Conservation (phyloP, 1,284 basidiomycete genomes). For the Cryptococcus maquisensis region DNA sequence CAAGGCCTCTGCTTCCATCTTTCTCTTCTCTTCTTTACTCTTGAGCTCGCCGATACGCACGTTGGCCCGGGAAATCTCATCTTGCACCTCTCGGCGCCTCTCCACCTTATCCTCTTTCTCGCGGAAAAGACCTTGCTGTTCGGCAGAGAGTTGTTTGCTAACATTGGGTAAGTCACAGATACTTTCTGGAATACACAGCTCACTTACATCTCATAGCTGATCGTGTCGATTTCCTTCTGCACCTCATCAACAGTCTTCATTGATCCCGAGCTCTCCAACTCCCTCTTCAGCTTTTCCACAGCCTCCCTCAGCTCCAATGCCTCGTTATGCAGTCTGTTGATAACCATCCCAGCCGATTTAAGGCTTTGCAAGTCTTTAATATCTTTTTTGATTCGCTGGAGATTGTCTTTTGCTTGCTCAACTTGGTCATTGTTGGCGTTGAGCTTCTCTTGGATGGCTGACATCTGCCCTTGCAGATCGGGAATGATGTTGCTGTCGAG, state of each 20-base stretch:
- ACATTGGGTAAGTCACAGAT: not conserved
- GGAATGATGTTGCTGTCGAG: slow-evolving; percentile 64
- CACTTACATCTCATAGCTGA: slow-evolving; percentile 65
- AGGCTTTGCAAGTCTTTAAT: slow-evolving; percentile 61
- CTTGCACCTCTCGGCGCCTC: slow-evolving; percentile 52
- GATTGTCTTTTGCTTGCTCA: slow-evolving; percentile 28
- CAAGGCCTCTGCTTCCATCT: slow-evolving; percentile 60
- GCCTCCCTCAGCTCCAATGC: slow-evolving; percentile 63
- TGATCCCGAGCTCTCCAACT: slow-evolving; percentile 66
- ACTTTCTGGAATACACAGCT: not conserved
- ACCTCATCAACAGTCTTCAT: slow-evolving; percentile 79
- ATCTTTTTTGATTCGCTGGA: slow-evolving; percentile 40
- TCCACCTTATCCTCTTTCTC: slow-evolving; percentile 67
- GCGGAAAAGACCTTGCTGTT: slow-evolving; percentile 57
- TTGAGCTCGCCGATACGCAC: slow-evolving; percentile 61
- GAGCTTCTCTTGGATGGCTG: slow-evolving; percentile 56
- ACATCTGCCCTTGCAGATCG: slow-evolving; percentile 61
- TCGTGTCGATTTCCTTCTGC: slow-evolving; percentile 64
- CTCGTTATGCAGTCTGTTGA: slow-evolving; percentile 64
- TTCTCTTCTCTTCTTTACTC: slow-evolving; percentile 62
- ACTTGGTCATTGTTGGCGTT: slow-evolving; percentile 32
- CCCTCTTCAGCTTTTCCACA: slow-evolving; percentile 62
- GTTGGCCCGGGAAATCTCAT: slow-evolving; percentile 58
- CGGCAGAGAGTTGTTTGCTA: slow-evolving; percentile 62
- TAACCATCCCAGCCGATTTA: slow-evolving; percentile 61